A percentile compares a stretch with the other conserved stretches of the same genome.
phyloP scores from a whole-genome alignment of 73 alveolate genomes.

The Tetrahymena elliotti region DNA sequence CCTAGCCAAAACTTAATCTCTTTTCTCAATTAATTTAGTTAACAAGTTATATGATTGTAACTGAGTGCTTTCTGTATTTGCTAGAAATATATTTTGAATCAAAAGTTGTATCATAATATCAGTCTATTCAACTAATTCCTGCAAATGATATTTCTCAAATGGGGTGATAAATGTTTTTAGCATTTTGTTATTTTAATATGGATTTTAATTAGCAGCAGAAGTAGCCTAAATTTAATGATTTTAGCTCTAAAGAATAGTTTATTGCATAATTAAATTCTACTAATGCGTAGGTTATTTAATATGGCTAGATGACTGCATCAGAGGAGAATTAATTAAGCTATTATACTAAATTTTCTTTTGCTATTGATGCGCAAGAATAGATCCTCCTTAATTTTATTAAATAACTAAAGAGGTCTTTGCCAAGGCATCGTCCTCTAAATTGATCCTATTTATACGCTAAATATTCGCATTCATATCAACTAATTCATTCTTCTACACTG shows the following conservation, averaged over 20 bases:
- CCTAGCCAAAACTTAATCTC: background rate
- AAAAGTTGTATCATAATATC: background rate
- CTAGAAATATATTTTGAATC: background rate
- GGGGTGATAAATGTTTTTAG: background rate
- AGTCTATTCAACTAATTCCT: background rate
- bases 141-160: background rate
- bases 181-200: background rate
- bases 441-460: background rate
- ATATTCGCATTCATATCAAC: background rate
- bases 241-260: background rate
- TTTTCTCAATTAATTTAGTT: background rate
- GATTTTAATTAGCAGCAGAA: background rate
- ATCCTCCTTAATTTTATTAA: background rate
- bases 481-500: background rate
- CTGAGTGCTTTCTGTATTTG: background rate
- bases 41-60: background rate
- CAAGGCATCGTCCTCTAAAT: background rate
- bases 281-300: background rate
- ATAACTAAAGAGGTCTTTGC: background rate
- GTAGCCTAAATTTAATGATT: background rate
- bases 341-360: background rate
- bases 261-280: background rate
- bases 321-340: background rate
- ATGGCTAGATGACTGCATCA: background rate
- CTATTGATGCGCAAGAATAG: background rate